Conservation (phyloP, 352 stramenopile species). For the Stramenopiles sp. region DNA sequence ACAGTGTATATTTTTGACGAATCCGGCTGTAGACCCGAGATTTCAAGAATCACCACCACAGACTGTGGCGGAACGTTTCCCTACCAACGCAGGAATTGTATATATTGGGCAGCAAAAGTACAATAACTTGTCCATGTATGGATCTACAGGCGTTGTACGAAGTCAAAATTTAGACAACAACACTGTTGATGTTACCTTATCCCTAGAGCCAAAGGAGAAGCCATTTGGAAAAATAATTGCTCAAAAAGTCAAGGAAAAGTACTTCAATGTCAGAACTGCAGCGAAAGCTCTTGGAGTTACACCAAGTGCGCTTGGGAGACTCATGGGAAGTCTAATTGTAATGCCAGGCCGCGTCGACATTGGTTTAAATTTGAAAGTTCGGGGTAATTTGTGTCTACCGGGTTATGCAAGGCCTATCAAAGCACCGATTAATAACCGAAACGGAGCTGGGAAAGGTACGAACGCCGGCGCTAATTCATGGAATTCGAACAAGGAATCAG, state of each 20-base stretch:
- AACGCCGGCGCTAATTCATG: not conserved
- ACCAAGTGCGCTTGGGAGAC: conserved; percentile 61
- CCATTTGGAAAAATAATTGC: conserved; percentile 89
- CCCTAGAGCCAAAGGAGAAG: conserved; percentile 73
- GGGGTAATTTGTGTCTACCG: not conserved
- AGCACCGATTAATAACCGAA: conserved; percentile 20
- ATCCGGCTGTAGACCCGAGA: conserved; percentile 69
- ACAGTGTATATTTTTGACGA: conserved; percentile 76
- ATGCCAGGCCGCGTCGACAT: conserved; percentile 73
- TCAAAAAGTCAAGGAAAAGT: conserved; percentile 67
- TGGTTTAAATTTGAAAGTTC: conserved; percentile 41
- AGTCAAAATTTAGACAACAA: not conserved
- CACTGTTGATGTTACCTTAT: conserved; percentile 60
- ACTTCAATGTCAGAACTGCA: conserved; percentile 45
- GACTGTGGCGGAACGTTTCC: conserved; percentile 66
- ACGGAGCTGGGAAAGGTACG: not conserved
- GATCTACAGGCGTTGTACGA: not conserved
- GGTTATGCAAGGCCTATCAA: conserved; percentile 25
- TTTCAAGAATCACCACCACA: conserved; percentile 65
- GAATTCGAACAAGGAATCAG: not conserved
- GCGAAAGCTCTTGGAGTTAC: conserved; percentile 73
- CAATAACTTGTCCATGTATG: not conserved
- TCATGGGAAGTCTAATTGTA: conserved; percentile 77
- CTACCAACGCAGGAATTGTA: conserved; percentile 52
- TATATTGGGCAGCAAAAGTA: not conserved